Evolutionary conservation across 1,284 basidiomycete genomes (phyloP).

Genomic region (Meripilus lineatus): DNA sequence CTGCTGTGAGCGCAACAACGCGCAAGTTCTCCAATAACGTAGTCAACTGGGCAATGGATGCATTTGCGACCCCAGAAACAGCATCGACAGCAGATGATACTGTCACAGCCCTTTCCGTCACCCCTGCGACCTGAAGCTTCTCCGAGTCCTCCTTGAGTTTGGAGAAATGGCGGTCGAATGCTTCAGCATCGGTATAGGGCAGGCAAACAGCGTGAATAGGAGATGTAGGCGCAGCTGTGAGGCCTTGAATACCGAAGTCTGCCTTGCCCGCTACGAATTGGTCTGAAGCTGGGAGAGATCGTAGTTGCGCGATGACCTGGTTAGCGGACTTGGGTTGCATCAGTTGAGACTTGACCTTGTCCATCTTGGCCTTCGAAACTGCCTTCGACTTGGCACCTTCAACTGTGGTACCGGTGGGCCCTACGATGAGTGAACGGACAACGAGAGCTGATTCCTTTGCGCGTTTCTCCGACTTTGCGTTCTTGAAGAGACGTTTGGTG

Average conservation of each 20-base stretch:
- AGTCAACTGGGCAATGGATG: constrained; percentile 46
- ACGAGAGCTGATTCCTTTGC: constrained; percentile 60
- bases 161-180: constrained; percentile 50
- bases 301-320: constrained; percentile 64
- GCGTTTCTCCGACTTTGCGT: constrained; percentile 47
- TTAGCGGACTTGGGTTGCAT: constrained; percentile 61
- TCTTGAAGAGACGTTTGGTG: constrained; percentile 29
- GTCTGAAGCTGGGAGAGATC: constrained; percentile 34
- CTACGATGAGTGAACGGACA: constrained; percentile 65
- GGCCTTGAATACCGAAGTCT: constrained; percentile 14
- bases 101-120: background rate
- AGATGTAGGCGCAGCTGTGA: constrained; percentile 19
- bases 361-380: constrained; percentile 46
- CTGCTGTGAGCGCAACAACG: constrained; percentile 49
- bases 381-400: constrained; percentile 30
- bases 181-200: constrained; percentile 53
- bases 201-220: constrained; percentile 79
- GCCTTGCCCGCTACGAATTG: constrained; percentile 17
- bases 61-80: constrained; percentile 38
- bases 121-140: constrained; percentile 6
- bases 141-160: constrained; percentile 18
- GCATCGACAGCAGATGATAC: constrained; percentile 4
- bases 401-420: constrained; percentile 35
- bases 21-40: constrained; percentile 51
- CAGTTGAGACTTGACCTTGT: constrained; percentile 68